Base-by-base conservation (phyloP, 2,329 filamentous ascomycete species). In the Monilinia fructigena region DNA sequence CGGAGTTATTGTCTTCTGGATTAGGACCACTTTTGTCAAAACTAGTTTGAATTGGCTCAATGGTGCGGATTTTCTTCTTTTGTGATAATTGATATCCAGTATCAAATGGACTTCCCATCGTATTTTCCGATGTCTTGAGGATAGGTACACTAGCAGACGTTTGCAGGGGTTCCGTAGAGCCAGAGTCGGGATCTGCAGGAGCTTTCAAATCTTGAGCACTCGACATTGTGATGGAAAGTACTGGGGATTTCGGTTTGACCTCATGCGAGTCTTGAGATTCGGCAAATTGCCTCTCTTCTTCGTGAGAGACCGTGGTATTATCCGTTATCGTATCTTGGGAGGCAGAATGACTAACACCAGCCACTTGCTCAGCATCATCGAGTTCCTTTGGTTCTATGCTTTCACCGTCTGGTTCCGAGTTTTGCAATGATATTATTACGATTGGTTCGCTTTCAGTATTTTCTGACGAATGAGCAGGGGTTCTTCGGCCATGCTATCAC, bases 31-130 rank as follows among this genome's bases (percentile, higher is more conserved):
- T 77, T 18, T 75, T 65, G 16, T 78, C 75, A 20, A 83, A 67
- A 68, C 83, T 79, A 3, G 84, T 86, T 48, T 78, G 79, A 62
- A 90, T 88, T 23, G 85, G 85, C 38, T 88, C 84, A 52, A 71
- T 65, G 23, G 60, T 72, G 18, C 68, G 72, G 58, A 72, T 75
- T 60, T 66, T 72, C 40, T 69, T 69, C 47, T 71, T 72, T 28
- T 45, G 55, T 35, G 35, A 20, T 26, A 59, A 45, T n/a, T 28
- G 40, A 28, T 50, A 42, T 26, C 56, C 56, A 26, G 54, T 23
- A 26, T 52, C 55, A 47, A 65, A 65, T n/a, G 63, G 55, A 45
- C 63, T 60, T 7, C 45, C 47, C 40, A 45, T n/a, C 20, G 18
- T 50, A 23, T 35, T 53, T 11, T 60, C 23, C 18, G 38, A 12